phyloP scores from a whole-genome alignment of 2,329 filamentous ascomycete species.

The Trichoderma lentiforme region DNA sequence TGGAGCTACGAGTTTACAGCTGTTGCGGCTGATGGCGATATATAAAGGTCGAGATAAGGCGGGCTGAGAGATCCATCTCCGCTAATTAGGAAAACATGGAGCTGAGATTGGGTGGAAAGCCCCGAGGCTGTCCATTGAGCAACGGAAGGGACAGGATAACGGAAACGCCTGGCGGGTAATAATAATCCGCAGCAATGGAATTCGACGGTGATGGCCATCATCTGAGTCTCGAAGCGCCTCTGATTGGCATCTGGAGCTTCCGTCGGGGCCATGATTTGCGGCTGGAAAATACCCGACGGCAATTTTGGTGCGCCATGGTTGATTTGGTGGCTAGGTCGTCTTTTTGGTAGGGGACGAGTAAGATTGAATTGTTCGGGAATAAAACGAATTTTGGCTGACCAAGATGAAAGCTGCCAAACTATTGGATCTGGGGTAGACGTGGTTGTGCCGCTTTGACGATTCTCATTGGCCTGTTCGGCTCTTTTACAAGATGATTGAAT shows the following conservation, averaged over 20 bases:
- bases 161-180: neutral
- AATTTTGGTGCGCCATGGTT: neutral
- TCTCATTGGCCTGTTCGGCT: neutral
- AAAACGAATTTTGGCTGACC: neutral
- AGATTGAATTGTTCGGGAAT: neutral
- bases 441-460: neutral
- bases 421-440: neutral
- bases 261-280: neutral
- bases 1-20: neutral
- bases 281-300: constrained; percentile 9
- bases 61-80: neutral
- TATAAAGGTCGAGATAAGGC: constrained; percentile 12
- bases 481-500: neutral
- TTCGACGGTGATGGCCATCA: neutral
- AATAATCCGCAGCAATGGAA: neutral
- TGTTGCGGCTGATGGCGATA: constrained; percentile 6
- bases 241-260: constrained; percentile 7
- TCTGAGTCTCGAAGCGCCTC: neutral
- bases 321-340: neutral
- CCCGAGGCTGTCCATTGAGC: constrained; percentile 8
- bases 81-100: neutral
- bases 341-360: neutral
- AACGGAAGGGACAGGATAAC: neutral
- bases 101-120: neutral
- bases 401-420: neutral